A percentile compares a stretch with the other conserved stretches of the same genome.
These are phyloP conservation scores for Chalciporus piperatus DNA, from an alignment of 768 basidiomycete species.

Conservation along the genomic window DNA sequence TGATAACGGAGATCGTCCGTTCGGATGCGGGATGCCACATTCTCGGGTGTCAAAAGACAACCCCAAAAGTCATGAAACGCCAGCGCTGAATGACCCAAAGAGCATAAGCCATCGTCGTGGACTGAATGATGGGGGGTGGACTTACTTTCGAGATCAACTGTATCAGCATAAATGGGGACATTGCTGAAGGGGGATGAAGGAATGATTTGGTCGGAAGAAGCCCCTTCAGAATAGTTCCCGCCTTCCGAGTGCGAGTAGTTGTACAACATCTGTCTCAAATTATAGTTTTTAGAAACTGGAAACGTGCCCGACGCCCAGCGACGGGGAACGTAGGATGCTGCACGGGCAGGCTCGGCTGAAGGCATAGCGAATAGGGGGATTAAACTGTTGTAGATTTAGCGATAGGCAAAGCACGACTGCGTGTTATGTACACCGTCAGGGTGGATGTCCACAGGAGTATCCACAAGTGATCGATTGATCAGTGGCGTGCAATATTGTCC, in stretches of 20 bases:
- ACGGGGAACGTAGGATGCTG: constrained; percentile 16
- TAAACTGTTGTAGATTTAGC: background rate
- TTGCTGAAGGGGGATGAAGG: constrained; percentile 30
- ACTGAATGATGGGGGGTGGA: background rate
- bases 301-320: constrained; percentile 27
- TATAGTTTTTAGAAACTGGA: constrained; percentile 25
- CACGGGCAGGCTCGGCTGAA: background rate
- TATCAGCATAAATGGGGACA: constrained; percentile 34
- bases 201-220: constrained; percentile 30
- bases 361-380: constrained; percentile 10
- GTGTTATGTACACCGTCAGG: constrained; percentile 14
- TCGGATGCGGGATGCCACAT: constrained; percentile 23
- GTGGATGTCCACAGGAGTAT: constrained; percentile 11
- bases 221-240: background rate
- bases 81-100: constrained; percentile 22
- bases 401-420: background rate
- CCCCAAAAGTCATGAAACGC: constrained; percentile 34
- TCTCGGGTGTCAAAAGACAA: constrained; percentile 34
- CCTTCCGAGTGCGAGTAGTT: constrained; percentile 12
- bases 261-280: constrained; percentile 27
- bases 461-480: background rate
- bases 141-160: constrained; percentile 44
- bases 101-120: background rate
- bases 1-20: constrained; percentile 32
- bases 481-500: background rate